Percentiles rank a stretch among this genome's conserved stretches.
phyloP scores from a whole-genome alignment of 768 basidiomycete genomes.

The Agrocybe chaxingu region DNA sequence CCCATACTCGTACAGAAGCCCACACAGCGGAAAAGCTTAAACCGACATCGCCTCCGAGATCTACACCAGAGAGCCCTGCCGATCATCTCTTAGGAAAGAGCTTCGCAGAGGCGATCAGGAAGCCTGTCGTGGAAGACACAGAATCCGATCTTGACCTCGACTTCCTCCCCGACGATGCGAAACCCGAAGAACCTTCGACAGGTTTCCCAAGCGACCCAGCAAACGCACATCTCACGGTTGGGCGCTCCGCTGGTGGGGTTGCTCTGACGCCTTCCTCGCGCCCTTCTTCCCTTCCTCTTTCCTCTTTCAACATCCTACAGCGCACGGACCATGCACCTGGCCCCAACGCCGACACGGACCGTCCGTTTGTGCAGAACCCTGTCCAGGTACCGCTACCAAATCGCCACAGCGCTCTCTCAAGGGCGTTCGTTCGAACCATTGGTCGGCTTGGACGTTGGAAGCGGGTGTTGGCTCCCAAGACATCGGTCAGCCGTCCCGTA shows the following conservation, averaged over 20 bases:
- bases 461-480: slow-evolving; percentile 61
- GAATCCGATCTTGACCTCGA: slow-evolving; percentile 80
- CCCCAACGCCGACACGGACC: slow-evolving; percentile 21
- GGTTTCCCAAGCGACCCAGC: slow-evolving; percentile 41
- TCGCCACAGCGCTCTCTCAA: slow-evolving; percentile 64
- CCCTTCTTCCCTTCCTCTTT: slow-evolving; percentile 47
- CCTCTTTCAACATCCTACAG: slow-evolving; percentile 61
- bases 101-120: slow-evolving; percentile 60
- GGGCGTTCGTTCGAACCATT: slow-evolving; percentile 78
- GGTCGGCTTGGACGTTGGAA: slow-evolving; percentile 82
- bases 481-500: slow-evolving; percentile 17
- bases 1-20: slow-evolving; percentile 39
- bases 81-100: slow-evolving; percentile 57
- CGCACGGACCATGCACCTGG: slow-evolving; percentile 48
- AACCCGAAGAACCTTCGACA: slow-evolving; percentile 23
- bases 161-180: slow-evolving; percentile 55
- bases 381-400: slow-evolving; percentile 45
- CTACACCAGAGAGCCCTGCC: slow-evolving; percentile 26
- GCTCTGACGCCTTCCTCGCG: slow-evolving; percentile 32
- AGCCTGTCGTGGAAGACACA: slow-evolving; percentile 40
- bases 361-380: slow-evolving; percentile 22
- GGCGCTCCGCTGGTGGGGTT: slow-evolving; percentile 31
- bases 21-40: slow-evolving; percentile 29
- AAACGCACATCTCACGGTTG: slow-evolving; percentile 44
- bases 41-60: slow-evolving; percentile 25